Evolutionary conservation across 257 asterid species (phyloP).

Genomic region (Prunella vulgaris): DNA sequence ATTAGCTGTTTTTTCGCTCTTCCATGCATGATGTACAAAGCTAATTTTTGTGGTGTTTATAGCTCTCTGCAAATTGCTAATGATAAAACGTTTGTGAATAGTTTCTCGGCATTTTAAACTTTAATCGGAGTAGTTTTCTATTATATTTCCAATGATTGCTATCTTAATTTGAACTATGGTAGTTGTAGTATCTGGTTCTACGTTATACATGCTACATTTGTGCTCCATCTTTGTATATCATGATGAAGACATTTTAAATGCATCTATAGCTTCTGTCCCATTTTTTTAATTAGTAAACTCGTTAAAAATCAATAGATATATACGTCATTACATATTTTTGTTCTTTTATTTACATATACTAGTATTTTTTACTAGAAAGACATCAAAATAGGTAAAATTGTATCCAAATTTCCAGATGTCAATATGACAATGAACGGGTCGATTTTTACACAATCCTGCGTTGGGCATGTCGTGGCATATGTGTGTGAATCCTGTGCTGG

Average conservation of each 20-base stretch:
- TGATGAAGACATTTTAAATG: background rate
- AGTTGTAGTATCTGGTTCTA: background rate
- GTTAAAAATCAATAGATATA: too few relatives aligned
- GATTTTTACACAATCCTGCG: too few relatives aligned
- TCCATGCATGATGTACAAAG: conserved; percentile 13
- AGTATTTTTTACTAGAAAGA: too few relatives aligned
- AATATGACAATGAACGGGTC: too few relatives aligned
- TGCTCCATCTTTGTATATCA: background rate
- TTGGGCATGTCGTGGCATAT: background rate
- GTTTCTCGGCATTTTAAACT: background rate
- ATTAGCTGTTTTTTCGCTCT: background rate
- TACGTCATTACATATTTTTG: too few relatives aligned
- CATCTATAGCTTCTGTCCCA: too few relatives aligned
- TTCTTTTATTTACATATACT: too few relatives aligned
- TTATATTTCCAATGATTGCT: background rate
- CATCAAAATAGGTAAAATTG: too few relatives aligned
- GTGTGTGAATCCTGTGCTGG: background rate
- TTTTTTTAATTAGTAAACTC: too few relatives aligned
- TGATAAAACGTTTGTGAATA: background rate
- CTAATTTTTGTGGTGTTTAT: background rate
- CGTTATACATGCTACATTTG: background rate
- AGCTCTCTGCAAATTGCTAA: background rate
- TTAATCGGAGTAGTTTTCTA: background rate
- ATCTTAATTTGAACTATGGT: background rate
- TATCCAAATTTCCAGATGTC: background rate